Conservation (phyloP, 2,329 filamentous ascomycete genomes). For the Ceratocystis cacaofunesta region DNA sequence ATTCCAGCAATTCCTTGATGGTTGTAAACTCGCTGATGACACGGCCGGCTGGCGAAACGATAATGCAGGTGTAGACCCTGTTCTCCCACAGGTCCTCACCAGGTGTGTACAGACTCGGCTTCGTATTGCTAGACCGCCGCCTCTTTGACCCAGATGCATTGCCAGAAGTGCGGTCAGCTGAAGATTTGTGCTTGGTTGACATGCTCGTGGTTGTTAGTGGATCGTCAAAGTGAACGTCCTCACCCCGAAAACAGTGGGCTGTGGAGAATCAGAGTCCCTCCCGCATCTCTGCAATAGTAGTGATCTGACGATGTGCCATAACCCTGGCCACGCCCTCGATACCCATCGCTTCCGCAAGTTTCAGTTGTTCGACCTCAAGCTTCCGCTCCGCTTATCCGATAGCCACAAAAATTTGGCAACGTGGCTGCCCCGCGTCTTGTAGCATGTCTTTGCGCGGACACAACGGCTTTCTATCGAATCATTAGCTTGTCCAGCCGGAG, state of each 20-base stretch:
- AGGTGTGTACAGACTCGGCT: no score
- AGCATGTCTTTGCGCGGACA: neutral
- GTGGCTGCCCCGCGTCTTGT: neutral
- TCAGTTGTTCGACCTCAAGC: neutral
- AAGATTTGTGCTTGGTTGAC: no score
- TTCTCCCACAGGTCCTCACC: no score
- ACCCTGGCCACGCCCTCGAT: neutral
- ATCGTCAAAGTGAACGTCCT: neutral
- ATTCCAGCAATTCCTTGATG: no score
- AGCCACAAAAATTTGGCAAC: neutral
- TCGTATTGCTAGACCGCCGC: no score
- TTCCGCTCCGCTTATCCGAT: neutral
- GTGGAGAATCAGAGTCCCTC: no score
- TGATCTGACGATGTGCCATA: neutral
- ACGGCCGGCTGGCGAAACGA: no score
- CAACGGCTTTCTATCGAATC: neutral
- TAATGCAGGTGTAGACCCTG: no score
- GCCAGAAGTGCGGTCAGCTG: no score
- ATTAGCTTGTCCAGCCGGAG: neutral
- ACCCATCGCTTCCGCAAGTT: neutral
- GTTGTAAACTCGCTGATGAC: no score
- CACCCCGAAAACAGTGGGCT: neutral
- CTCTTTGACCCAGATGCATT: no score
- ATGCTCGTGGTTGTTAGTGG: neutral
- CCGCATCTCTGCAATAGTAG: neutral